Evolutionary conservation across 2,329 filamentous ascomycete species (phyloP).

Genomic region (Lizonia empirigonia): DNA sequence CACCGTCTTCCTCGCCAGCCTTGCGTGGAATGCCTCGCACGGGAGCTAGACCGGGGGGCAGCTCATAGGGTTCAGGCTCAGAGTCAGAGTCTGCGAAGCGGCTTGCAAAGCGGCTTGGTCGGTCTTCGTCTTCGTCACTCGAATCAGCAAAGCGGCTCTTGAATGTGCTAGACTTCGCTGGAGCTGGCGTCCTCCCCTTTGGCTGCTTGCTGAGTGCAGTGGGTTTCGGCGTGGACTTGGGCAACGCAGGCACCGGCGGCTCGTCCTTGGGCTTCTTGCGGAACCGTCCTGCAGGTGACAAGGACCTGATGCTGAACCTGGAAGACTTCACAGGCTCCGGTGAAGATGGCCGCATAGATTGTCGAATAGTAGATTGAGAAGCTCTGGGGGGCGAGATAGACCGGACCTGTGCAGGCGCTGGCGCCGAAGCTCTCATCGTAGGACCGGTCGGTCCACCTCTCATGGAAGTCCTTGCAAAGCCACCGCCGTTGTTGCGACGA

Average conservation of each 20-base stretch:
- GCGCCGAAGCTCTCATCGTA: conserved; percentile 36
- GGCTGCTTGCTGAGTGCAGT: conserved; percentile 28
- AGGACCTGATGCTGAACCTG: conserved; percentile 71
- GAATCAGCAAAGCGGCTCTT: conserved; percentile 69
- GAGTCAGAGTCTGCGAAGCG: conserved; percentile 57
- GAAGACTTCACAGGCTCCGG: conserved; percentile 50
- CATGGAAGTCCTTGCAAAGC: conserved; percentile 75
- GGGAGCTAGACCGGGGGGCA: conserved; percentile 53
- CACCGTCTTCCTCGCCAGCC: conserved; percentile 62
- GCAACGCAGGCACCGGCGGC: conserved; percentile 7
- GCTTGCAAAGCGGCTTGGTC: conserved; percentile 49
- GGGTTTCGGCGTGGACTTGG: not conserved
- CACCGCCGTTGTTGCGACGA: conserved; percentile 49
- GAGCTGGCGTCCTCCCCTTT: conserved; percentile 27
- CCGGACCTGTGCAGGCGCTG: conserved; percentile 34
- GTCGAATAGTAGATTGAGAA: conserved; percentile 36
- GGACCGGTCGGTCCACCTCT: conserved; percentile 51
- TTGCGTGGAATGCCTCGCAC: conserved; percentile 66
- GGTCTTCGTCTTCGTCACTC: conserved; percentile 61
- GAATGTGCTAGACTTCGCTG: conserved; percentile 30
- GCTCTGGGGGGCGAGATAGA: conserved; percentile 49
- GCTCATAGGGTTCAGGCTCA: conserved; percentile 60
- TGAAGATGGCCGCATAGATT: conserved; percentile 43
- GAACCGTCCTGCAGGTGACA: conserved; percentile 68
- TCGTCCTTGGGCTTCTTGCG: conserved; percentile 44